Percentiles rank a stretch among this genome's conserved stretches.
These are phyloP conservation scores for Pilasporangium apinafurcum DNA, from an alignment of 352 stramenopile species.

Conservation along the genomic window DNA sequence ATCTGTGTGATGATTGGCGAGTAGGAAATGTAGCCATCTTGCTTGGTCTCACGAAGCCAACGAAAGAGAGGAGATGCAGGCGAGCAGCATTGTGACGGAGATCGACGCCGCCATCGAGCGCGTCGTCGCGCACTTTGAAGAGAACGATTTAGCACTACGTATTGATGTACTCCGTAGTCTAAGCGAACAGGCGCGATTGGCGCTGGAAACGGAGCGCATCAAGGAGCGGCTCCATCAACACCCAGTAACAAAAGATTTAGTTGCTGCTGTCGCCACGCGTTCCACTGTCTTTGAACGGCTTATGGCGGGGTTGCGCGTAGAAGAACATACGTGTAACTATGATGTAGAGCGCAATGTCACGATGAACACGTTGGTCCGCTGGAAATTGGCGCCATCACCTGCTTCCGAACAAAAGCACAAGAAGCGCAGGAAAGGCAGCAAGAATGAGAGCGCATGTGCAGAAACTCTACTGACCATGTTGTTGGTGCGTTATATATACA, in stretches of 20 bases:
- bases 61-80: conserved; percentile 51
- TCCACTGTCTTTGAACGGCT: conserved; percentile 45
- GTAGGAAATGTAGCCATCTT: no score
- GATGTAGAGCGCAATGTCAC: conserved; percentile 51
- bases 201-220: conserved; percentile 62
- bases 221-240: conserved; percentile 53
- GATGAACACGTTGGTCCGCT: conserved; percentile 52
- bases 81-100: conserved; percentile 49
- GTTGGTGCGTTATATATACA: conserved; percentile 44
- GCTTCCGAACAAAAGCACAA: conserved; percentile 9
- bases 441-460: conserved; percentile 2
- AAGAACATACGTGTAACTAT: conserved; percentile 58
- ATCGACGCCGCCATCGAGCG: conserved; percentile 68
- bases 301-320: conserved; percentile 26
- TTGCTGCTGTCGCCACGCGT: conserved; percentile 37
- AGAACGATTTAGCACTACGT: conserved; percentile 55
- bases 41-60: no score
- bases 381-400: conserved; percentile 20
- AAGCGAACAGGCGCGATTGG: conserved; percentile 45
- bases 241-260: conserved; percentile 52
- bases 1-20: no score
- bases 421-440: conserved; percentile 39
- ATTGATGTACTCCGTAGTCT: conserved; percentile 61
- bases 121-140: conserved; percentile 65
- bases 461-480: conserved; percentile 16